A percentile compares a stretch with the other conserved stretches of the same genome.
phyloP scores from a whole-genome alignment of 208 protist species.

The Trypanosoma avium region DNA sequence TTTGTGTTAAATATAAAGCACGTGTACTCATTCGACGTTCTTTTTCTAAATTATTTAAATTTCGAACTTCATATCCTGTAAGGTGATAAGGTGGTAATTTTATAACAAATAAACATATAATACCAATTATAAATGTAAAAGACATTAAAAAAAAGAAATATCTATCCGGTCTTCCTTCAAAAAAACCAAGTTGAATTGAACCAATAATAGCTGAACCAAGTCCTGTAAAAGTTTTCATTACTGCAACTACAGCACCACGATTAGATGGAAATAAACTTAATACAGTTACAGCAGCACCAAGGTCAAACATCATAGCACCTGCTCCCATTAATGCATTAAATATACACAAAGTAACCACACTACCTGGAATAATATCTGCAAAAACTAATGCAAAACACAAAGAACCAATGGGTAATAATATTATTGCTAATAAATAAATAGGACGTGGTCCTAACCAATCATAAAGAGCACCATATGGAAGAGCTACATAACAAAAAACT shows the following conservation, averaged over 20 bases:
- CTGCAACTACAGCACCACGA: conserved; percentile 40
- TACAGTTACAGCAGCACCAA: conserved; percentile 45
- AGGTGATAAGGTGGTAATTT: conserved; percentile 70
- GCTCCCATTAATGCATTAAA: conserved; percentile 58
- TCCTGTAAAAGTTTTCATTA: conserved; percentile 58
- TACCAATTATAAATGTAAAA: conserved; percentile 1
- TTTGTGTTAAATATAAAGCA: conserved; percentile 55
- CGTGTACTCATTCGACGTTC: conserved; percentile 33
- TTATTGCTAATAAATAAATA: conserved; percentile 27
- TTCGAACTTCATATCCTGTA: conserved; percentile 51
- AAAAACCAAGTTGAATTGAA: conserved; percentile 60
- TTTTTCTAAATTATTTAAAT: conserved; percentile 42
- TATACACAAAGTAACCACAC: conserved; percentile 32
- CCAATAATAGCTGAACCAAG: conserved; percentile 44
- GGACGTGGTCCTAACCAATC: conserved; percentile 47
- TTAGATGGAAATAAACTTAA: conserved; percentile 46
- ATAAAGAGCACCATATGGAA: conserved; percentile 50
- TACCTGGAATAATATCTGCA: conserved; percentile 30
- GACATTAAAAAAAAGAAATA: conserved; percentile 3
- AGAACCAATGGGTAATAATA: conserved; percentile 34
- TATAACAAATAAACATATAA: conserved; percentile 48
- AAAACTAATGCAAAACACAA: conserved; percentile 52
- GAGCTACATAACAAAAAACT: conserved; percentile 41
- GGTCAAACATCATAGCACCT: conserved; percentile 48
- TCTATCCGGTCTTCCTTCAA: neutral